A percentile compares a stretch with the other conserved stretches of the same genome.
phyloP scores from a whole-genome alignment of 129 eudicot genomes.

The Escallonia herrerae region DNA sequence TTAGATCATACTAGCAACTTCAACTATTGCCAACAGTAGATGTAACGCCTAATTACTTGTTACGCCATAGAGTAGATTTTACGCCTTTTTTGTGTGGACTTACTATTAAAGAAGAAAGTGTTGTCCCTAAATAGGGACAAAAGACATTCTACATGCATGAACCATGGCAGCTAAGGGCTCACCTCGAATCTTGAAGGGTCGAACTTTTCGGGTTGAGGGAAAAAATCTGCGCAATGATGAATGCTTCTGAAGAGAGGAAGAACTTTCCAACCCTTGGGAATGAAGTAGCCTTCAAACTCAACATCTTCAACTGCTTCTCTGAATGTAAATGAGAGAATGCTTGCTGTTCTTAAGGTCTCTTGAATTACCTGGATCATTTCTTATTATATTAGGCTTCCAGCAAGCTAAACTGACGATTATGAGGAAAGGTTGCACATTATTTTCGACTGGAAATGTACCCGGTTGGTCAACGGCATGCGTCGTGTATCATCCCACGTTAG shows the following conservation, averaged over 20 bases:
- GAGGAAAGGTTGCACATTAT: not conserved
- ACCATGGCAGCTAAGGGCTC: not conserved
- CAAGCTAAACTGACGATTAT: not conserved
- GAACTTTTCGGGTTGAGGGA: conserved; percentile 76
- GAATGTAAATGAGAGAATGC: conserved; percentile 78
- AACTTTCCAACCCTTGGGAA: conserved; percentile 96
- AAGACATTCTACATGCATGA: no score
- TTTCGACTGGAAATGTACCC: conserved; percentile 25
- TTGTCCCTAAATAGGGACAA: no score
- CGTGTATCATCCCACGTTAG: conserved; percentile 81
- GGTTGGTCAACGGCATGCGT: conserved; percentile 53
- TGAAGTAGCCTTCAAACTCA: conserved; percentile 71
- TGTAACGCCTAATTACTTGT: no score
- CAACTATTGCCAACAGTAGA: no score
- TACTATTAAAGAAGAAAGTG: no score
- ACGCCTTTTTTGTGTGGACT: no score
- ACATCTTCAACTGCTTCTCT: conserved; percentile 90
- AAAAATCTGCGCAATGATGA: conserved; percentile 63
- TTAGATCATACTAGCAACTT: no score
- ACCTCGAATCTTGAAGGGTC: conserved; percentile 98
- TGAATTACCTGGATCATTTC: conserved; percentile 50
- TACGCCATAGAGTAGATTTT: no score
- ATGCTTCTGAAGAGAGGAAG: conserved; percentile 86
- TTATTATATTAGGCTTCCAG: no score
- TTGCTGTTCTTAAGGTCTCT: conserved; percentile 75